These are phyloP conservation scores for Fusarium globosum DNA, from an alignment of 2,329 filamentous ascomycete genomes.

Conservation along the genomic window DNA sequence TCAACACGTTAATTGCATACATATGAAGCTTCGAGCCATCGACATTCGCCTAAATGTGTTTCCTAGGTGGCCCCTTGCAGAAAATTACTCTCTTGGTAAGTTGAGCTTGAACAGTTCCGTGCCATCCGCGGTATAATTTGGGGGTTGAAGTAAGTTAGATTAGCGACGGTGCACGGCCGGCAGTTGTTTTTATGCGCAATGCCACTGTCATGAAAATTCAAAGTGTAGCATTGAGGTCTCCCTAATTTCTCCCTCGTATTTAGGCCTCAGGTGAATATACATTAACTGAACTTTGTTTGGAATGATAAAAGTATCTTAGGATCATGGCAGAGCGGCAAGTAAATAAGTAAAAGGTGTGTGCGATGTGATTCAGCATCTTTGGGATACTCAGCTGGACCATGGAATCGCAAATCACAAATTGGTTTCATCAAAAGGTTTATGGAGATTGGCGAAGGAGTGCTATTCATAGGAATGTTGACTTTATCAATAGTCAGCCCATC, in stretches of 20 bases:
- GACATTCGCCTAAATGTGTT: too few species aligned
- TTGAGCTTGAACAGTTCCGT: background rate
- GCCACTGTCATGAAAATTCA: background rate
- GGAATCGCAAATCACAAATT: background rate
- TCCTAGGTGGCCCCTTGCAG: too few species aligned
- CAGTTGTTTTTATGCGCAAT: background rate
- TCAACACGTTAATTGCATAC: too few species aligned
- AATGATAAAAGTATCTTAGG: rapidly evolving
- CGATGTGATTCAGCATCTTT: too few species aligned
- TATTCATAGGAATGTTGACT: too few species aligned
- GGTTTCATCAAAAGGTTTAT: rapidly evolving
- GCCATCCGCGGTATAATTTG: background rate
- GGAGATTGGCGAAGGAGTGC: rapidly evolving
- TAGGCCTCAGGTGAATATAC: background rate
- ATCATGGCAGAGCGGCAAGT: too few species aligned
- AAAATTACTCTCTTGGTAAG: too few species aligned
- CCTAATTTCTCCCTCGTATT: background rate
- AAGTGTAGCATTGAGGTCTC: background rate
- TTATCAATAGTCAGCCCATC: background rate
- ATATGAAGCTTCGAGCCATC: too few species aligned
- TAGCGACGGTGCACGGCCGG: background rate
- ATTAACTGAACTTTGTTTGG: background rate
- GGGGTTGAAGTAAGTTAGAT: background rate
- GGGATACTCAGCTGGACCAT: rapidly evolving
- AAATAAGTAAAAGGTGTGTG: too few species aligned